Evolutionary conservation across 345 rosid genomes (phyloP).

Genomic region (Eucalyptus erythrocorys): DNA sequence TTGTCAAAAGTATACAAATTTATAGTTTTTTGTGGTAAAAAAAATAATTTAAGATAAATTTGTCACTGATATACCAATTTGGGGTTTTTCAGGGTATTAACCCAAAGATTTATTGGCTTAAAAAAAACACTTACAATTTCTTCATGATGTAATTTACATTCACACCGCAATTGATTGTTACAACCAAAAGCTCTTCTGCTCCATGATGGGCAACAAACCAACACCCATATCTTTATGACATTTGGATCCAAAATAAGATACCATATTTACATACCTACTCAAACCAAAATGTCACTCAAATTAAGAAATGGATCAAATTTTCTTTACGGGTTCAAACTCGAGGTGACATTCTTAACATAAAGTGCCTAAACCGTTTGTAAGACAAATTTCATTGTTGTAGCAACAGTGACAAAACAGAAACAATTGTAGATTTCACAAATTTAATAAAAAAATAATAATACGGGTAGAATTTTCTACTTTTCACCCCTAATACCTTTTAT

Average conservation of each 20-base stretch:
- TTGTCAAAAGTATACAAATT: no score
- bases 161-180: neutral
- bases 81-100: no score
- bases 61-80: no score
- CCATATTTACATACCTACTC: neutral
- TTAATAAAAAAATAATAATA: neutral
- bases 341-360: neutral
- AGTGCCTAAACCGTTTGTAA: neutral
- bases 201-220: neutral
- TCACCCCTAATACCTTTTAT: neutral
- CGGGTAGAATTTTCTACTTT: neutral
- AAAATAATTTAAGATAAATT: no score
- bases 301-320: neutral
- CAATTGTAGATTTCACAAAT: neutral
- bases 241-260: neutral
- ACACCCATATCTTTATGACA: neutral
- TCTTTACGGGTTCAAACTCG: neutral
- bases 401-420: neutral
- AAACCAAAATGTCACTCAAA: neutral
- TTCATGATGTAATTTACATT: neutral
- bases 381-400: neutral
- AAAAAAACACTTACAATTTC: neutral
- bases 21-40: no score
- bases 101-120: fast-evolving
- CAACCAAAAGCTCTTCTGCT: neutral